Conservation (phyloP, 2,329 filamentous ascomycete species). For the Geosmithia putterillii region DNA sequence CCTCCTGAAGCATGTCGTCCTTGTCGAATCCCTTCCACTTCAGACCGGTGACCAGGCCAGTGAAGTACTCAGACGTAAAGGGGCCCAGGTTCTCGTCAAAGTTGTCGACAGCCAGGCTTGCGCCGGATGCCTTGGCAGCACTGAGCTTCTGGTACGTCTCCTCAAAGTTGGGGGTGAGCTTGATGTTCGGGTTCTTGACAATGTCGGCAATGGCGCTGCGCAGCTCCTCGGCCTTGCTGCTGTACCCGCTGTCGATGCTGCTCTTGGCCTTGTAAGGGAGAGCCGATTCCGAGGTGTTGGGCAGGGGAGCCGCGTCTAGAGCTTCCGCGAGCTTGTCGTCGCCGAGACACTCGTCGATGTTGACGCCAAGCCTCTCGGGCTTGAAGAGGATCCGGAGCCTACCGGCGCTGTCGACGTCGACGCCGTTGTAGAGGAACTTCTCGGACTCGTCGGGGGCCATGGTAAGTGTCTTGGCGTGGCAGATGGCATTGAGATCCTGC, state of each 20-base stretch:
- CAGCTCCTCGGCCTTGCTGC: slow-evolving; percentile 6
- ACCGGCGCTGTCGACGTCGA: slow-evolving; percentile 26
- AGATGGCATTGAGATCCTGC: slow-evolving; percentile 35
- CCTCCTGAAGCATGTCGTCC: slow-evolving; percentile 37
- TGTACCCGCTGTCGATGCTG: neutral
- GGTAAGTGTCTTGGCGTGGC: slow-evolving; percentile 27
- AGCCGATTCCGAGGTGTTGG: neutral
- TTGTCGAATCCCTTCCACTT: slow-evolving; percentile 29
- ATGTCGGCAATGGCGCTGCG: slow-evolving; percentile 24
- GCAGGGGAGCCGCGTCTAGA: slow-evolving; percentile 26
- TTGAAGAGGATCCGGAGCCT: slow-evolving; percentile 35
- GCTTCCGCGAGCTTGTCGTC: slow-evolving; percentile 25
- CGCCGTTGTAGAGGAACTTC: slow-evolving; percentile 30
- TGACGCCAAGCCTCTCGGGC: slow-evolving; percentile 27
- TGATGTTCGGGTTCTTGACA: slow-evolving; percentile 23
- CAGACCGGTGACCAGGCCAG: slow-evolving; percentile 27
- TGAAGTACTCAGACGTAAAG: slow-evolving; percentile 28
- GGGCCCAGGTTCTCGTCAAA: slow-evolving; percentile 32
- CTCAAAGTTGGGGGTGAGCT: slow-evolving; percentile 35
- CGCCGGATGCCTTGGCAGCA: slow-evolving; percentile 14
- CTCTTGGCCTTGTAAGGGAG: neutral
- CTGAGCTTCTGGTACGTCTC: slow-evolving; percentile 26
- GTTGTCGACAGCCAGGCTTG: slow-evolving; percentile 12
- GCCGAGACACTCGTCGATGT: slow-evolving; percentile 26
- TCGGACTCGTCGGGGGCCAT: slow-evolving; percentile 31